phyloP scores from a whole-genome alignment of 257 asterid species.

The Fraxinus excelsior region DNA sequence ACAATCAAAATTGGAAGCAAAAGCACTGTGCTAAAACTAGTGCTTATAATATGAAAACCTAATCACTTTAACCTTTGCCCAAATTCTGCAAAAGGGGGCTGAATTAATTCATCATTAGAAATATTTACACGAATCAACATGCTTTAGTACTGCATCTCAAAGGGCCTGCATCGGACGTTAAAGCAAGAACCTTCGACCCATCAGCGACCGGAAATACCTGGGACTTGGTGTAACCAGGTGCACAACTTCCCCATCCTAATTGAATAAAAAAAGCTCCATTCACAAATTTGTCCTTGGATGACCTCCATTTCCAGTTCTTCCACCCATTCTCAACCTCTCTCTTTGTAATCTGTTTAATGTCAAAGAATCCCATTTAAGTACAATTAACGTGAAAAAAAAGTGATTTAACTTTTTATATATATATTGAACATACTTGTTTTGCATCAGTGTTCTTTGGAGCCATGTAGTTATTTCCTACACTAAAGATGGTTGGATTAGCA shows the following conservation, averaged over 20 bases:
- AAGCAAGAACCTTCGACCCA: constrained; percentile 63
- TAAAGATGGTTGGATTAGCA: constrained; percentile 58
- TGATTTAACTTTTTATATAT: too few relatives aligned
- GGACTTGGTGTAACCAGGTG: constrained; percentile 49
- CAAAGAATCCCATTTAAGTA: background rate
- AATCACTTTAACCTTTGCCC: background rate
- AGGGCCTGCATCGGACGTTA: constrained; percentile 69
- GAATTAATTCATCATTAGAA: background rate
- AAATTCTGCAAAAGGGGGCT: background rate
- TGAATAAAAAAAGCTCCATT: constrained; percentile 80
- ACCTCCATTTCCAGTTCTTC: constrained; percentile 82
- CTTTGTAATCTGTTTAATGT: constrained; percentile 58
- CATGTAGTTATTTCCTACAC: constrained; percentile 78
- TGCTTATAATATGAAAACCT: background rate
- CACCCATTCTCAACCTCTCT: constrained; percentile 58
- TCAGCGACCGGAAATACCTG: constrained; percentile 74
- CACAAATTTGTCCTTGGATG: constrained; percentile 60
- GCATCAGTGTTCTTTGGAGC: constrained; percentile 47
- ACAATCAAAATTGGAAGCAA: background rate
- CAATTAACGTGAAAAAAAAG: background rate
- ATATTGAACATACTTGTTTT: constrained; percentile 48
- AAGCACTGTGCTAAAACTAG: constrained; percentile 1
- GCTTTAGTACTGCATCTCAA: constrained; percentile 43
- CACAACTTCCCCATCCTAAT: constrained; percentile 63
- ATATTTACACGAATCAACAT: constrained; percentile 34